A percentile compares a stretch with the other conserved stretches of the same genome.
Conservation (phyloP, 352 stramenopile genomes). For the Phytophthora niederhauseri region DNA sequence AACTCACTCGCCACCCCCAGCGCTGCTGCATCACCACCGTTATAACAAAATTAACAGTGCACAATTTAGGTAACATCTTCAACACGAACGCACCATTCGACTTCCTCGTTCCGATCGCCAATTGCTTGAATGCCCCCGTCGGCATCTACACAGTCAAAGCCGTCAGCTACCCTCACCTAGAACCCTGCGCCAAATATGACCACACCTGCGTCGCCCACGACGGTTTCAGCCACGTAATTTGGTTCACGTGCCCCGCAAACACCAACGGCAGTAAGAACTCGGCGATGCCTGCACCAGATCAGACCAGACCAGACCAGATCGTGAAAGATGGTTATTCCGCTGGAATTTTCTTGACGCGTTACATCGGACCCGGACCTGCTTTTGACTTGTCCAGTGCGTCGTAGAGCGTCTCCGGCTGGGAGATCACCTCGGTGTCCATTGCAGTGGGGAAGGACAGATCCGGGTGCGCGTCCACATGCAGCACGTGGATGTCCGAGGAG, state of each 20-base stretch:
- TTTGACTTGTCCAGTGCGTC: conserved; percentile 67
- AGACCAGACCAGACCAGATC: background rate
- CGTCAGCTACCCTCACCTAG: background rate
- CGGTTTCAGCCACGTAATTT: conserved; percentile 84
- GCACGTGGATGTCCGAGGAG: conserved; percentile 64
- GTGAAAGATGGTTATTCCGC: background rate
- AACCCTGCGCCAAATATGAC: no score
- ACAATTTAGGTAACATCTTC: no score
- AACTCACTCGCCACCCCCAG: conserved; percentile 62
- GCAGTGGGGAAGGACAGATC: conserved; percentile 78
- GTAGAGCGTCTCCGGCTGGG: conserved; percentile 74
- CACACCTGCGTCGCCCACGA: conserved; percentile 74
- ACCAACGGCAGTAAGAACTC: conserved; percentile 87
- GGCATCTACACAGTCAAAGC: conserved; percentile 39
- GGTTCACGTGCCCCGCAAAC: conserved; percentile 77
- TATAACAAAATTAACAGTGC: no score
- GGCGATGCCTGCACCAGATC: conserved; percentile 60
- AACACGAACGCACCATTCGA: conserved; percentile 31
- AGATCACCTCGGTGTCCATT: conserved; percentile 54
- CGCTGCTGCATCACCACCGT: conserved; percentile 26
- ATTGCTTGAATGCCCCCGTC: conserved; percentile 32
- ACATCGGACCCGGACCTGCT: conserved; percentile 28
- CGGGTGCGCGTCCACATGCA: conserved; percentile 89
- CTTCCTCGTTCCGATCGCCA: conserved; percentile 50
- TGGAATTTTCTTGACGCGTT: background rate